phyloP scores from a whole-genome alignment of 441 rosid species.

The Lepidium campestre region DNA sequence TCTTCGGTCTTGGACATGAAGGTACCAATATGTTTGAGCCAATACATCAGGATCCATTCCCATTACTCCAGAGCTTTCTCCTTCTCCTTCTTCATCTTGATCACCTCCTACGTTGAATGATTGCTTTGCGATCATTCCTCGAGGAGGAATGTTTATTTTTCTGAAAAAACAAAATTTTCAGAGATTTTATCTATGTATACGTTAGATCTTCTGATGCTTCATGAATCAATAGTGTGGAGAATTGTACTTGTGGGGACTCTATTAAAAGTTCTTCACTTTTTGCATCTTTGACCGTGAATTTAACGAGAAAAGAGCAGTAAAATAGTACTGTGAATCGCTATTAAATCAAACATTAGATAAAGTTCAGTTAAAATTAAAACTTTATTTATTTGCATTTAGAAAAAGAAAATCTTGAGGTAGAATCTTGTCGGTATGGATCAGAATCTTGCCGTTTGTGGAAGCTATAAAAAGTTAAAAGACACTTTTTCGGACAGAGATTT shows the following conservation, averaged over 20 bases:
- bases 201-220: background rate
- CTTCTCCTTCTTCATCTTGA: slow-evolving; percentile 38
- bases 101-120: slow-evolving; percentile 37
- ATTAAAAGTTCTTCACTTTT: background rate
- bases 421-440: slow-evolving; percentile 21
- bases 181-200: background rate
- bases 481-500: background rate
- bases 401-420: background rate
- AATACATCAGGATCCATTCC: slow-evolving; percentile 81
- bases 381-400: background rate
- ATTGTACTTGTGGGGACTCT: slow-evolving; percentile 11
- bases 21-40: slow-evolving; percentile 90
- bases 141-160: slow-evolving; percentile 4
- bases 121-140: slow-evolving; percentile 37
- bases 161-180: slow-evolving; percentile 5
- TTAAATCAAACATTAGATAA: background rate
- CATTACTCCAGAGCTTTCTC: slow-evolving; percentile 31
- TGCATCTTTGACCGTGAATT: slow-evolving; percentile 11
- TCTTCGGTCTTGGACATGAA: slow-evolving; percentile 72
- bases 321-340: background rate
- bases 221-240: slow-evolving; percentile 4
- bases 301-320: background rate
- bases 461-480: slow-evolving; percentile 13
- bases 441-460: slow-evolving; percentile 29
- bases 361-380: background rate